Evolutionary conservation across 305 asterid species (phyloP).

Genomic region (Fraxinus velutina): DNA sequence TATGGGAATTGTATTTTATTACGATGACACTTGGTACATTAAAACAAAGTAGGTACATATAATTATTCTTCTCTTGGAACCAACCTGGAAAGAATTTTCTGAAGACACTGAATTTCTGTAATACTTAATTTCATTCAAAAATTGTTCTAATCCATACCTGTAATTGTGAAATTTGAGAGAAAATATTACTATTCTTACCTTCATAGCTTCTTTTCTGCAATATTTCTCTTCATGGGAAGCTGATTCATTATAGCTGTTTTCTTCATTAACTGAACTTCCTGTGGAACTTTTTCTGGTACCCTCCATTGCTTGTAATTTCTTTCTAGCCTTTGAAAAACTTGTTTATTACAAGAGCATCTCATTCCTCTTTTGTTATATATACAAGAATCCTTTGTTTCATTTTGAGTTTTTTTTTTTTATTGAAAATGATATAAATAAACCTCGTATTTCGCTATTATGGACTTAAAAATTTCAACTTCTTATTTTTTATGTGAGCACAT

Average conservation of each 20-base stretch:
- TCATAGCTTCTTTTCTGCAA: constrained; percentile 22
- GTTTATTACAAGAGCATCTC: constrained; percentile 15
- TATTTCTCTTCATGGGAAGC: constrained; percentile 2
- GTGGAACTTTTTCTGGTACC: constrained; percentile 12
- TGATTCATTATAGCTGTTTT: constrained; percentile 7
- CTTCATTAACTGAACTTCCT: constrained; percentile 23
- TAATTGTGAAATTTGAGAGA: not conserved
- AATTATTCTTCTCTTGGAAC: not conserved
- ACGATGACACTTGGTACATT: not conserved
- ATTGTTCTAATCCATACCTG: not conserved
- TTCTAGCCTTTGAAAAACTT: not conserved
- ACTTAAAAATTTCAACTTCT: constrained; percentile 44
- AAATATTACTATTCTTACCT: constrained; percentile 18
- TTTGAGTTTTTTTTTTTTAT: constrained; percentile 3
- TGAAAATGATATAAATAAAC: constrained; percentile 23
- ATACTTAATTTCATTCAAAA: not conserved
- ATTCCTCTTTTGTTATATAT: constrained; percentile 9
- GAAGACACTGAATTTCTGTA: not conserved
- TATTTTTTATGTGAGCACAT: constrained; percentile 12
- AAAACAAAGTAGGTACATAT: not conserved
- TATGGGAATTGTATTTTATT: not conserved
- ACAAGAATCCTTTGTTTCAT: constrained; percentile 23
- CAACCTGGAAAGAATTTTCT: not conserved
- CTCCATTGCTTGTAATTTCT: constrained; percentile 23
- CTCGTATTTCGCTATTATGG: constrained; percentile 18